A percentile compares a stretch with the other conserved stretches of the same genome.
These are phyloP conservation scores for Chaetomidium leptoderma DNA, from an alignment of 495 filamentous ascomycete genomes.

Conservation along the genomic window DNA sequence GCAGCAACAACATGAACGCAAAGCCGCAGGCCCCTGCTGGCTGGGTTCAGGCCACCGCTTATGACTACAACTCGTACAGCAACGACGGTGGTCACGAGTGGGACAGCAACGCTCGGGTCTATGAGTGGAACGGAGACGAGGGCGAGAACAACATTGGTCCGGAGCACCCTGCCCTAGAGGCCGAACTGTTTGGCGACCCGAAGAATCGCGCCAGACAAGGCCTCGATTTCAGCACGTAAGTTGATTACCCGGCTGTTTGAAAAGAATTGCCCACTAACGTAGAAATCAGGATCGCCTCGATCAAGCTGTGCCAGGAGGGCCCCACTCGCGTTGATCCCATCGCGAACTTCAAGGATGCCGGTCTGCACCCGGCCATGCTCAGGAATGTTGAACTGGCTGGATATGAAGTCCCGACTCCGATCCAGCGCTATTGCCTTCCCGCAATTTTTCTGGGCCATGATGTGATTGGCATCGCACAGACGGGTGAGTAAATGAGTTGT, in stretches of 20 bases:
- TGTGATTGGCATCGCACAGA: conserved; percentile 84
- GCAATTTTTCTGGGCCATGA: conserved; percentile 69
- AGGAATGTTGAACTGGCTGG: conserved; percentile 68
- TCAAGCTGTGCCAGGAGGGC: conserved; percentile 59
- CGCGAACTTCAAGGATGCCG: conserved; percentile 64
- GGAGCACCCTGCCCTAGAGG: conserved; percentile 59
- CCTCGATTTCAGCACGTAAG: conserved; percentile 48
- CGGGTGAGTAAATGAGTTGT: conserved; percentile 58
- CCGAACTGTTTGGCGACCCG: conserved; percentile 60
- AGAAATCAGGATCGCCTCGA: conserved; percentile 47
- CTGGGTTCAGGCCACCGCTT: conserved; percentile 52
- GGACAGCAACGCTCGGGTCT: conserved; percentile 54
- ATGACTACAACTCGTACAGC: conserved; percentile 48
- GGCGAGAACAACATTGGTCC: conserved; percentile 87
- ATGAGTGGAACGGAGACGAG: conserved; percentile 80
- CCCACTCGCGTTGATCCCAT: conserved; percentile 51
- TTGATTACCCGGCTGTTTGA: conserved; percentile 2
- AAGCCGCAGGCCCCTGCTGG: conserved; percentile 22
- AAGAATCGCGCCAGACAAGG: conserved; percentile 35
- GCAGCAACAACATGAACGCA: neutral
- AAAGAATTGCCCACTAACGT: conserved; percentile 19
- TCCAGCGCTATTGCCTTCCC: conserved; percentile 80
- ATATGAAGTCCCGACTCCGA: conserved; percentile 67
- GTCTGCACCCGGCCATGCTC: conserved; percentile 78
- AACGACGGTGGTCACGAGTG: conserved; percentile 28